Evolutionary conservation across 805 yeast species (phyloP).

Genomic region (Schwanniomyces polymorphus): DNA sequence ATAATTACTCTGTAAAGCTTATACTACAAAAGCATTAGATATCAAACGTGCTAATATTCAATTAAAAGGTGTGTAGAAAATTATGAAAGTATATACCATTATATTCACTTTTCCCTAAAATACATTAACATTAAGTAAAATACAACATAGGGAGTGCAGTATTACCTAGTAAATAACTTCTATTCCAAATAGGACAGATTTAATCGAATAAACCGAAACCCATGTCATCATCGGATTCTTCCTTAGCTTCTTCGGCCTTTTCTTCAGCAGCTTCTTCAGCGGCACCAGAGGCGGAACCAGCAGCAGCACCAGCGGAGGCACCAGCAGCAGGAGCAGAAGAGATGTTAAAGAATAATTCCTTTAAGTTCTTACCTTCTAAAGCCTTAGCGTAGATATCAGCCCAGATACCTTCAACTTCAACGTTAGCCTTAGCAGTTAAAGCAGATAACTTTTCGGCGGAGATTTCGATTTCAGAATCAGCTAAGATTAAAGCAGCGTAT

Average conservation of each 20-base stretch:
- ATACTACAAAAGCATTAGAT: not conserved
- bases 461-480: constrained; percentile 48
- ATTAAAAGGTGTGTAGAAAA: constrained; percentile 1
- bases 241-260: constrained; percentile 30
- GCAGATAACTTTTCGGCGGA: constrained; percentile 44
- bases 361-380: constrained; percentile 47
- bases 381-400: constrained; percentile 49
- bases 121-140: not conserved
- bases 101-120: not conserved
- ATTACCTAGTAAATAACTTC: not conserved
- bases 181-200: constrained; percentile 6
- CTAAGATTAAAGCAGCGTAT: constrained; percentile 52
- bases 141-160: not conserved
- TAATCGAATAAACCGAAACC: constrained; percentile 49
- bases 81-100: constrained; percentile 1
- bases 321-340: constrained; percentile 45
- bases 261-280: constrained; percentile 28
- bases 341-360: constrained; percentile 50
- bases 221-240: constrained; percentile 41
- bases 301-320: constrained; percentile 37
- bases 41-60: constrained; percentile 5
- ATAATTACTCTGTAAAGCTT: too few species aligned
- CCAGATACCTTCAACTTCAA: constrained; percentile 48
- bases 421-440: constrained; percentile 41
- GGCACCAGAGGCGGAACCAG: constrained; percentile 33